These are phyloP conservation scores for Stylosanthes scabra DNA, from an alignment of 331 rosid genomes.

Conservation along the genomic window DNA sequence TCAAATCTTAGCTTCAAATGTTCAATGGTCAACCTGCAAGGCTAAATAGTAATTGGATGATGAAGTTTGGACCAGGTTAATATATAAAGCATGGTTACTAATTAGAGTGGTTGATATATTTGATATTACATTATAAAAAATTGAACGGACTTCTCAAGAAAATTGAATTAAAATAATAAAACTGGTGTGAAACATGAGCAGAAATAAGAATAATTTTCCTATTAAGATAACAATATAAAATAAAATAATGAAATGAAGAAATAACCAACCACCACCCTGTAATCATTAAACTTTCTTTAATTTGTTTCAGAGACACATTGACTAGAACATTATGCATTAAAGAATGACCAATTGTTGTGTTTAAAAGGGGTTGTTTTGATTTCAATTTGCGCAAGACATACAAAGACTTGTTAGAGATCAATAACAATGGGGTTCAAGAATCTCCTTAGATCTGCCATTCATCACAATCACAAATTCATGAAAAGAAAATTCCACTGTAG, in stretches of 20 bases:
- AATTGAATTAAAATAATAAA: no score
- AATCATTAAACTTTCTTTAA: neutral
- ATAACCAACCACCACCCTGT: neutral
- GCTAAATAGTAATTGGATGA: no score
- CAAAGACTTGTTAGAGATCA: no score
- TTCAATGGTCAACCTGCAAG: no score
- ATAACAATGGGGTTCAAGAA: slow-evolving; percentile 5
- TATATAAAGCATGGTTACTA: no score
- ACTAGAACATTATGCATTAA: neutral
- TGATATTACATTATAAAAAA: no score
- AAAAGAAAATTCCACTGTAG: slow-evolving; percentile 10
- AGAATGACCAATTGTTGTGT: neutral
- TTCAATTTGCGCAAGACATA: neutral
- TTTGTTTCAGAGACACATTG: neutral
- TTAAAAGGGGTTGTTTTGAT: neutral
- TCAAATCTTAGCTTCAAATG: no score
- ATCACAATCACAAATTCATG: neutral
- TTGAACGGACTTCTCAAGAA: no score
- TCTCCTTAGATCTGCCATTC: neutral
- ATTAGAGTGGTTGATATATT: no score
- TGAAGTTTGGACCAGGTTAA: no score
- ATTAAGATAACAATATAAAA: neutral
- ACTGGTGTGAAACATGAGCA: no score
- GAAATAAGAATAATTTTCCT: no score
- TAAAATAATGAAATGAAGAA: neutral